These are phyloP conservation scores for Protomyces macrosporus DNA, from an alignment of 1,139 yeast species.

Conservation along the genomic window DNA sequence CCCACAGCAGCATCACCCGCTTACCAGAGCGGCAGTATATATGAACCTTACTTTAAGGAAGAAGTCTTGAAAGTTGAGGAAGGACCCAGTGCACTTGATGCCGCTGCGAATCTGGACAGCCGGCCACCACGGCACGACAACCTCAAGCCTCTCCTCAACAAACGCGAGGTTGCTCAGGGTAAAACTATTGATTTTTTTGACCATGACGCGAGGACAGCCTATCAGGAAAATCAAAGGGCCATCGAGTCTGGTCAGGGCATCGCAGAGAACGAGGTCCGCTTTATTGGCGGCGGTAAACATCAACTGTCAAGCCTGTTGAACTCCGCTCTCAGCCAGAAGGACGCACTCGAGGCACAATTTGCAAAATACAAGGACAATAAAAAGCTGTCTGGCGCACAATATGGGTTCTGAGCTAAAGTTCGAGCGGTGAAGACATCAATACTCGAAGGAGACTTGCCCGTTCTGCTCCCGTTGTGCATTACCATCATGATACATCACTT, in stretches of 20 bases:
- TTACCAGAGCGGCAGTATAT: too few relatives aligned
- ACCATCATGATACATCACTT: slow-evolving; percentile 53
- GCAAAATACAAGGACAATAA: slow-evolving; percentile 6
- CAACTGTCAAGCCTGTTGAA: slow-evolving; percentile 24
- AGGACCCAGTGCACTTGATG: too few relatives aligned
- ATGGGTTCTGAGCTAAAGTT: neutral
- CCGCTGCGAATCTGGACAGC: too few relatives aligned
- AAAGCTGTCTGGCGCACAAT: neutral
- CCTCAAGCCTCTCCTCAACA: neutral
- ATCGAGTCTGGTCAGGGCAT: neutral
- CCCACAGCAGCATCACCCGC: too few relatives aligned
- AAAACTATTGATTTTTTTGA: neutral
- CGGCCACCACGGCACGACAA: too few relatives aligned
- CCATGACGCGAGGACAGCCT: neutral
- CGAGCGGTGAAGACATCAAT: too few relatives aligned
- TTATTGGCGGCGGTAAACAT: slow-evolving; percentile 26
- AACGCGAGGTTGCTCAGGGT: neutral
- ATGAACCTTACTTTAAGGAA: too few relatives aligned
- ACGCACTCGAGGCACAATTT: slow-evolving; percentile 24
- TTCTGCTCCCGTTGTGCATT: slow-evolving; percentile 36
- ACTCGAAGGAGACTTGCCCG: slow-evolving; percentile 18
- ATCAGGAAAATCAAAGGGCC: neutral
- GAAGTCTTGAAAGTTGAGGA: too few relatives aligned
- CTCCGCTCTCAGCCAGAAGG: slow-evolving; percentile 26
- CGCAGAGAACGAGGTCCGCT: slow-evolving; percentile 2